Evolutionary conservation across 2,329 filamentous ascomycete species (phyloP).

Genomic region (Colletotrichum siamense): DNA sequence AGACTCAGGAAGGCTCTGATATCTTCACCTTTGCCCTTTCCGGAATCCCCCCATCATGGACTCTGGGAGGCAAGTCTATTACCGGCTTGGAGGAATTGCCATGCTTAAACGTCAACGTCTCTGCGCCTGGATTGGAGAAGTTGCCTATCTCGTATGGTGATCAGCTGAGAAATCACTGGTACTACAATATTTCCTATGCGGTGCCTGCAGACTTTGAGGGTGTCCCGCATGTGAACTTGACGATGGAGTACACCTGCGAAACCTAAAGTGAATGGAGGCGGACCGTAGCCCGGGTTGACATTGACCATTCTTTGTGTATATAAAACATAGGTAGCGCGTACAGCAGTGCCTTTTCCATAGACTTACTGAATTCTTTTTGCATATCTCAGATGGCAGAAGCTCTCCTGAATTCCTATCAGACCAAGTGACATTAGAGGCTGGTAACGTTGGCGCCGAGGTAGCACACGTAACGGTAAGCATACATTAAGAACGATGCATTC

Average conservation of each 20-base stretch:
- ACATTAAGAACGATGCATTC: fast-evolving
- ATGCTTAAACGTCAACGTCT: slow-evolving; percentile 43
- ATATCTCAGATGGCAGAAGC: not conserved
- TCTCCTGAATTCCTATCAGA: not conserved
- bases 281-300: not conserved
- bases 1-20: slow-evolving; percentile 40
- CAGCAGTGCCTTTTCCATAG: not conserved
- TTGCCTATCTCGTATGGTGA: slow-evolving; percentile 41
- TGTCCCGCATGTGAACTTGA: slow-evolving; percentile 39
- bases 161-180: slow-evolving; percentile 43
- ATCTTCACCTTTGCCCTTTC: slow-evolving; percentile 44
- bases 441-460: fast-evolving
- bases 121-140: slow-evolving; percentile 40
- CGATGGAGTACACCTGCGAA: slow-evolving; percentile 33
- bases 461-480: not conserved
- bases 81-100: slow-evolving; percentile 39
- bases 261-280: not conserved
- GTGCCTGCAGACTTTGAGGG: slow-evolving; percentile 45
- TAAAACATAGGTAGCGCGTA: not conserved
- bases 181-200: slow-evolving; percentile 51
- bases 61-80: slow-evolving; percentile 34
- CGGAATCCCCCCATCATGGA: slow-evolving; percentile 43
- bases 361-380: not conserved
- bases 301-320: fast-evolving
- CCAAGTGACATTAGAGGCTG: not conserved